Base-by-base conservation (phyloP, 306 rosid genomes). In the Citrullus amarus region DNA sequence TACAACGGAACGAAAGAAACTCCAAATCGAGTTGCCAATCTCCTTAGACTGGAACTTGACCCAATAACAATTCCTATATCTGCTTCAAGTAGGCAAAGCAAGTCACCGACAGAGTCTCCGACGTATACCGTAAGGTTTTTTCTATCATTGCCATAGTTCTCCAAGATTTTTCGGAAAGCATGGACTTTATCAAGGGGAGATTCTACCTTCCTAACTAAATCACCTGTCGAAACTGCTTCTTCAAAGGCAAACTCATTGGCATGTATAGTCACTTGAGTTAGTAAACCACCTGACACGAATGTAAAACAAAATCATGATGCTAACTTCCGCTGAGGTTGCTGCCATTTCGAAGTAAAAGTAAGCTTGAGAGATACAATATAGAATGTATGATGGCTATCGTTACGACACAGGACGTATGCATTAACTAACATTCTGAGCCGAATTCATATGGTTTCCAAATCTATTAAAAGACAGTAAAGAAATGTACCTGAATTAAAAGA, bases 101-200 rank as follows among this genome's bases (percentile, higher is more conserved):
- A 74, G 89, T 96, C 99, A 34, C 99, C 99, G 55, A 93, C 90
- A 0, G 99, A 93, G 81, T 93, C 98, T 80, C 99, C 99, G 6
- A 96, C 77, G 86, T 96, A 96, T 57, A 93, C 79, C 10, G 92
- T 91, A 75, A 90, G 72, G 68, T 87, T 93, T 86, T 84, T 89
- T 82, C 77, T 85, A 78, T 89, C 89, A 61, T 72, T 85, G 17
- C 73, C 69, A 77, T 80, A 83, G 68, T 66, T 85, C 76, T 81
- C 79, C 83, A 90, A 46, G 63, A 85, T 86, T 50, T 81, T 75
- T 10, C 83, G 86, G 82, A 93, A 96, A 70, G 93, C 91, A 81
- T 86, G 79, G 77, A 87, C 91, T 86, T 96, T 96, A 83, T 96
- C 98, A 54, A 89, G 80, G 55, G 99, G 99, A 79, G 98, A 93